A percentile compares a stretch with the other conserved stretches of the same genome.
Evolutionary conservation across 805 yeast species (phyloP).

Genomic region (Candida morakotiae): DNA sequence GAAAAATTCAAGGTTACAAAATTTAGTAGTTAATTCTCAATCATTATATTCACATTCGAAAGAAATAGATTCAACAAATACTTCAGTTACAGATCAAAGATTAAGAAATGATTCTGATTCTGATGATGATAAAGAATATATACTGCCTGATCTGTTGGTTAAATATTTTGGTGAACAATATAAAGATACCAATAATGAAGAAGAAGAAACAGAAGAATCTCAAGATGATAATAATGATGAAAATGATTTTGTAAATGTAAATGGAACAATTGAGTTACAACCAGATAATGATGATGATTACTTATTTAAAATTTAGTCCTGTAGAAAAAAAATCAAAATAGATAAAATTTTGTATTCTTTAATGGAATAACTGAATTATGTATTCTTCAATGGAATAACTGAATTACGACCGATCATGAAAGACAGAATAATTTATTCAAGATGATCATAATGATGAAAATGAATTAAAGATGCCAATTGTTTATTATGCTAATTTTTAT

Average conservation of each 20-base stretch:
- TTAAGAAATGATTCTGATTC: conserved; percentile 14
- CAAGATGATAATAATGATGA: conserved; percentile 22
- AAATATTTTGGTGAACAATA: conserved; percentile 20
- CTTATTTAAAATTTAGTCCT: conserved; percentile 28
- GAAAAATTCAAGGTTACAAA: conserved; percentile 24
- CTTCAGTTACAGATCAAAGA: conserved; percentile 11
- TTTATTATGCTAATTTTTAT: too few relatives aligned
- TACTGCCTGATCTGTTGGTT: conserved; percentile 38
- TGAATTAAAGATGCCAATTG: too few relatives aligned
- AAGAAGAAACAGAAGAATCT: too few relatives aligned
- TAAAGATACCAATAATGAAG: conserved; percentile 18
- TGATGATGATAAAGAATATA: conserved; percentile 32
- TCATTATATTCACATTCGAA: conserved; percentile 27
- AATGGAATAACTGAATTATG: too few relatives aligned
- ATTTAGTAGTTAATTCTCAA: conserved; percentile 32
- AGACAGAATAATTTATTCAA: too few relatives aligned
- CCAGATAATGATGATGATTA: conserved; percentile 26
- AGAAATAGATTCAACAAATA: conserved; percentile 12
- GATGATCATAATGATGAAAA: too few relatives aligned
- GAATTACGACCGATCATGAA: too few relatives aligned
- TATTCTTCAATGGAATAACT: too few relatives aligned
- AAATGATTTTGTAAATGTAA: conserved; percentile 23
- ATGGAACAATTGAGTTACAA: conserved; percentile 16
- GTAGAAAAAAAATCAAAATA: too few relatives aligned
- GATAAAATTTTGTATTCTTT: too few relatives aligned